Evolutionary conservation across 345 rosid species (phyloP).

Genomic region (Erysimum cheiranthoides): DNA sequence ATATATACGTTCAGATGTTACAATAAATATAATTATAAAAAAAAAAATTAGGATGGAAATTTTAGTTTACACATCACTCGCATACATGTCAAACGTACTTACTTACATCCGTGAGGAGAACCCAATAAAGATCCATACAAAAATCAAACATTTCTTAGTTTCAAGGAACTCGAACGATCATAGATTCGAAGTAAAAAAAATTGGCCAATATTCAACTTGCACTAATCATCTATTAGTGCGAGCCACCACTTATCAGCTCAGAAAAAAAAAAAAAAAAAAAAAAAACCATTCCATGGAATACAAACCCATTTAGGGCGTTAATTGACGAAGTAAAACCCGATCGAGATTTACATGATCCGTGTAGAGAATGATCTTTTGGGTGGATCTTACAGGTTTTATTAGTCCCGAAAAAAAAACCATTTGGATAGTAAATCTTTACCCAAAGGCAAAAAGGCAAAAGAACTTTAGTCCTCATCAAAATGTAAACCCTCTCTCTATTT

Average conservation of each 20-base stretch:
- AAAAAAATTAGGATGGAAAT: background rate
- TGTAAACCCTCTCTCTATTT: constrained; percentile 29
- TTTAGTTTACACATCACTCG: constrained; percentile 22
- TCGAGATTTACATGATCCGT: constrained; percentile 44
- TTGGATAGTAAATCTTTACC: constrained; percentile 40
- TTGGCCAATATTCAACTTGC: constrained; percentile 38
- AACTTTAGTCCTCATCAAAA: constrained; percentile 32
- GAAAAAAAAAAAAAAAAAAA: background rate
- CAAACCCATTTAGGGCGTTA: constrained; percentile 26
- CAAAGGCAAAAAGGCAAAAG: constrained; percentile 41
- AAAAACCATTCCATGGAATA: constrained; percentile 15
- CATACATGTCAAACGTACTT: constrained; percentile 25
- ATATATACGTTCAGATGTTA: background rate
- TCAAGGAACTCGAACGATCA: constrained; percentile 43
- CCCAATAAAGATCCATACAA: constrained; percentile 24
- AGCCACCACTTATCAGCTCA: constrained; percentile 42
- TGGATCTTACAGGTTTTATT: constrained; percentile 40
- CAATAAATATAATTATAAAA: background rate
- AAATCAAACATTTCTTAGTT: constrained; percentile 44
- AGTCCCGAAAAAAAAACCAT: constrained; percentile 42
- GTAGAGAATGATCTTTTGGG: constrained; percentile 26
- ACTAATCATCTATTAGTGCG: constrained; percentile 15
- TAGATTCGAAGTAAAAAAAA: constrained; percentile 2
- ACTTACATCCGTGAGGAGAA: constrained; percentile 31
- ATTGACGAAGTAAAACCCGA: constrained; percentile 37